These are phyloP conservation scores for Paxillus ammoniavirescens DNA, from an alignment of 768 basidiomycete species.

Conservation along the genomic window DNA sequence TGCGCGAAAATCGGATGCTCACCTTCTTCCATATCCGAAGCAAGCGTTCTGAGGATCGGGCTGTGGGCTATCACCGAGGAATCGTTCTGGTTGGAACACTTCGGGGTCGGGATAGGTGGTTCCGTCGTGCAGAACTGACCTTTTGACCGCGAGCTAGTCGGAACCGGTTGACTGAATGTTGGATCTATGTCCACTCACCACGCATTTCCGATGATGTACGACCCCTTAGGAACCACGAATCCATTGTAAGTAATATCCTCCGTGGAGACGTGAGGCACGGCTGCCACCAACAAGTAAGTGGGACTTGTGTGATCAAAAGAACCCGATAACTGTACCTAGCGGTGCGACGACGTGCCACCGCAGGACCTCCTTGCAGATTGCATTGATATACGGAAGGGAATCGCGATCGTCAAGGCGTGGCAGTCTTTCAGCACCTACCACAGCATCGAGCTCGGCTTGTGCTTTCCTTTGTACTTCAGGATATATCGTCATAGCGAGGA, in stretches of 20 bases:
- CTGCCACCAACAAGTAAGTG: neutral
- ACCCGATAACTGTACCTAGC: conserved; percentile 23
- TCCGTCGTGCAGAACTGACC: conserved; percentile 55
- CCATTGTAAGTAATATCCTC: conserved; percentile 20
- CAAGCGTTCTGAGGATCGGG: conserved; percentile 14
- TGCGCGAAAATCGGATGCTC: neutral
- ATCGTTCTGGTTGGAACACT: conserved; percentile 36
- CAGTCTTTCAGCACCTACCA: conserved; percentile 20
- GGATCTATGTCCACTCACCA: conserved; percentile 19
- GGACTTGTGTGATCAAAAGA: neutral
- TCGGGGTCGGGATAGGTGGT: conserved; percentile 33
- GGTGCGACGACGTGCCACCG: conserved; percentile 23
- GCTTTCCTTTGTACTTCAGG: conserved; percentile 26
- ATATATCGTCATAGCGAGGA: conserved; percentile 24
- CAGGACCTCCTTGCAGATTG: conserved; percentile 23
- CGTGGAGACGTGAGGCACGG: conserved; percentile 11
- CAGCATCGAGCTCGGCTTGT: conserved; percentile 22
- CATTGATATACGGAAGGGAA: conserved; percentile 26
- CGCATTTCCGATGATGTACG: conserved; percentile 18
- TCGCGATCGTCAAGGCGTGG: conserved; percentile 21
- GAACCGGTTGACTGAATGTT: neutral
- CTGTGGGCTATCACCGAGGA: conserved; percentile 20
- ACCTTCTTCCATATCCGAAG: conserved; percentile 34
- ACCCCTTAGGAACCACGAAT: conserved; percentile 24
- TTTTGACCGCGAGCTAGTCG: conserved; percentile 16